phyloP scores from a whole-genome alignment of 768 basidiomycete species.

The Cantharellus anzutake region DNA sequence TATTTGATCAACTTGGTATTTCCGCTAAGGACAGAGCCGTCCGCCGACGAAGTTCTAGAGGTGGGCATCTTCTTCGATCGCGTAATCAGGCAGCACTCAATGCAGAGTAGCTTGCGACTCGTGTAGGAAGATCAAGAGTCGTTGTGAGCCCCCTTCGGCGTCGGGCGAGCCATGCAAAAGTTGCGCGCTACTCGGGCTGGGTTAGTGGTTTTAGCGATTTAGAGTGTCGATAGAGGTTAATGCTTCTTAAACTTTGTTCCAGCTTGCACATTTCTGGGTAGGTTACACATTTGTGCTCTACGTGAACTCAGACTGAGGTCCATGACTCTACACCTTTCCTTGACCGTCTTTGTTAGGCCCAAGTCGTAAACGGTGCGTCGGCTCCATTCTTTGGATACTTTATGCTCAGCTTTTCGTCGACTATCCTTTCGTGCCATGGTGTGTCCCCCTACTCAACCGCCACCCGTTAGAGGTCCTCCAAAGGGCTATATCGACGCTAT shows the following conservation, averaged over 20 bases:
- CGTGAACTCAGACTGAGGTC: slow-evolving; percentile 18
- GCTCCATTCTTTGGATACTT: background rate
- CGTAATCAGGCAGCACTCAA: background rate
- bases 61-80: background rate
- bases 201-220: slow-evolving; percentile 23
- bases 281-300: background rate
- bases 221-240: no score
- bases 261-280: slow-evolving; percentile 1
- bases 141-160: slow-evolving; percentile 46
- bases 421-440: slow-evolving; percentile 37
- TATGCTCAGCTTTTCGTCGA: slow-evolving; percentile 44
- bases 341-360: slow-evolving; percentile 14
- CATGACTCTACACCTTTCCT: background rate
- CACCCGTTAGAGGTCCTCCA: slow-evolving; percentile 42
- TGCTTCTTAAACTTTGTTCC: background rate
- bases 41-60: slow-evolving; percentile 7
- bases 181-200: slow-evolving; percentile 34
- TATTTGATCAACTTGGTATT: background rate
- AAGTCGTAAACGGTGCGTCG: slow-evolving; percentile 14
- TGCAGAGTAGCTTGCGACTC: slow-evolving; percentile 49
- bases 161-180: slow-evolving; percentile 52
- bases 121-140: slow-evolving; percentile 74
- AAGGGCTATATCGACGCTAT: slow-evolving; percentile 93
- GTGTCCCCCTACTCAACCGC: slow-evolving; percentile 11
- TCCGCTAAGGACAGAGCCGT: slow-evolving; percentile 4